Evolutionary conservation across 139 green algal species (phyloP).

Genomic region (Desmodesmus armatus): DNA sequence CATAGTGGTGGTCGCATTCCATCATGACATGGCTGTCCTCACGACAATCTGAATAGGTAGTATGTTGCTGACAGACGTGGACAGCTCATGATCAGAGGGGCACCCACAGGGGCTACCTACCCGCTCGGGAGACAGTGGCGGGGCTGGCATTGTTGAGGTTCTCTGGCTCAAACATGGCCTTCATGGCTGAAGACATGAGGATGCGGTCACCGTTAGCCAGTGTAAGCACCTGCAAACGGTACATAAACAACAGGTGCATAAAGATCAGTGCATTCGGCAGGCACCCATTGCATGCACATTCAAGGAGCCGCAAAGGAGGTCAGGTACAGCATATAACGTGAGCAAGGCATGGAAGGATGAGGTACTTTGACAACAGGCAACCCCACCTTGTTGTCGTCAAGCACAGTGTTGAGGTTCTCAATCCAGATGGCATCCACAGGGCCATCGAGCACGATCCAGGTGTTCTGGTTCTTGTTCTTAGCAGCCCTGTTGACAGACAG

Average conservation of each 20-base stretch:
- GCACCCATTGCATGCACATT: no score
- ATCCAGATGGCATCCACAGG: conserved; percentile 99
- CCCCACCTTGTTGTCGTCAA: conserved; percentile 96
- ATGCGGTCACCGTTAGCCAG: conserved; percentile 97
- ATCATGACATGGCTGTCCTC: no score
- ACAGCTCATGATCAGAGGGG: no score
- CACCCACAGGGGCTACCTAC: background rate
- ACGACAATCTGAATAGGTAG: no score
- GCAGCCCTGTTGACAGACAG: conserved; percentile 59
- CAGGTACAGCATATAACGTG: no score
- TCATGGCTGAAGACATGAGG: conserved; percentile 93
- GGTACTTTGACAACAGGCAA: no score
- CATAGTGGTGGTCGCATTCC: no score
- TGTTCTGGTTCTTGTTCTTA: conserved; percentile 93
- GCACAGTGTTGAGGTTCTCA: conserved; percentile 98
- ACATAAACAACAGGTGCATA: no score
- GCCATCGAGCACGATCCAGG: conserved; percentile 97
- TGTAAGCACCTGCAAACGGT: conserved; percentile 80
- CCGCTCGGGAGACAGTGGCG: conserved; percentile 92
- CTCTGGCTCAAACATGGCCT: conserved; percentile 95
- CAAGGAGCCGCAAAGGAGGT: no score
- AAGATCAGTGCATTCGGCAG: no score
- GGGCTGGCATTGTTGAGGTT: conserved; percentile 96
- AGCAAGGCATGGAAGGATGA: no score
- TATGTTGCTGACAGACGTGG: no score